Evolutionary conservation across 352 stramenopile species (phyloP), one percentile per base, ranked within the genome.

Genomic region (Phytopythium aichiense): DNA sequence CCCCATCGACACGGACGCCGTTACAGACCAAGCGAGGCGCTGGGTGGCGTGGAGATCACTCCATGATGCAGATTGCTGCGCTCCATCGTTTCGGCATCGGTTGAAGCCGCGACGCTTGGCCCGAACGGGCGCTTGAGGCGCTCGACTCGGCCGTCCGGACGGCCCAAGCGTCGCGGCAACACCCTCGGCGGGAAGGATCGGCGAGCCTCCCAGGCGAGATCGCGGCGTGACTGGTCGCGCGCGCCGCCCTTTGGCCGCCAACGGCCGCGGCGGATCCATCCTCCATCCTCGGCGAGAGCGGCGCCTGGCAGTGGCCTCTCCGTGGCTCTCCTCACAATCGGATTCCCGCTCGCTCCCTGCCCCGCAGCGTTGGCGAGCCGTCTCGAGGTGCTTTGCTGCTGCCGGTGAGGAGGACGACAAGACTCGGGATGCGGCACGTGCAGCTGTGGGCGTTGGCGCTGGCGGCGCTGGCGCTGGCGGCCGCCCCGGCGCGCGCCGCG

Each of bases 391-490:
- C n/a, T n/a, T n/a, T n/a, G n/a, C n/a, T n/a, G n/a, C 16, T 45
- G 38, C 38, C 6, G 35, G 12, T 11, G 9, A 40, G 38, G 38
- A 45, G 16, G 7, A 18, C 16, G 42, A 49, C 42, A 11, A 25
- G 22, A 15, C 23, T 69, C 63, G 63, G 54, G 37, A 77, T 68
- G 67, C 67, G 58, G 57, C 33, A 51, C 45, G 45, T 42, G 18
- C 66, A 56, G 64, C 48, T 72, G 15, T 50, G 86, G 37, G 66
- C 77, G 61, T 30, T 43, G 1, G 79, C 78, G 25, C 66, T 88
- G 33, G 71, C 79, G 60, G 69, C 61, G 16, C 66, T 91, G 13
- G 71, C 50, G 18, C 59, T 91, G 33, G 22, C 73, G 9, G 69
- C 66, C 6, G 66, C 79, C 22, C 64, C 73, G 0, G 71, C 82